Conservation (phyloP, 2,329 filamentous ascomycete genomes). For the Phyllachora maydis region DNA sequence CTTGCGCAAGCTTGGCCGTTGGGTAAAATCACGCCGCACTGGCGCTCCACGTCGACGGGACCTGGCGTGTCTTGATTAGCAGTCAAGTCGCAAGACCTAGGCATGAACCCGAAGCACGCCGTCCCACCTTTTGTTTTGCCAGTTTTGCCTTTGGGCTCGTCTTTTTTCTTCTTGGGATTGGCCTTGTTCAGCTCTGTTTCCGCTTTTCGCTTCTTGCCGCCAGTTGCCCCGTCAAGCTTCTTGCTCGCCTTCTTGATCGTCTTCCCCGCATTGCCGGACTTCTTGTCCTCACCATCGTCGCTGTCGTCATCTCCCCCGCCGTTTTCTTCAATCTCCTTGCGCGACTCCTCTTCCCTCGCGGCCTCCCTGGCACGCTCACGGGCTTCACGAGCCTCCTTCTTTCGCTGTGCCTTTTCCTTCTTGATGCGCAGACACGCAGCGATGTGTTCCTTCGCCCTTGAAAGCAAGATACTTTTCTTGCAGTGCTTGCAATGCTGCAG, state of each 20-base stretch:
- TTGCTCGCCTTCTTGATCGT: constrained; percentile 43
- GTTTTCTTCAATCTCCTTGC: constrained; percentile 20
- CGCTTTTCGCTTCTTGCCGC: constrained; percentile 60
- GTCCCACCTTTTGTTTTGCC: constrained; percentile 55
- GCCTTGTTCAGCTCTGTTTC: constrained; percentile 63
- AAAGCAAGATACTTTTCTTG: constrained; percentile 68
- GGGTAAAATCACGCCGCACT: constrained; percentile 72
- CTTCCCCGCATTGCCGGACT: too few species aligned
- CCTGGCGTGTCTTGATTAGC: constrained; percentile 18
- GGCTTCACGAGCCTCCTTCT: constrained; percentile 55
- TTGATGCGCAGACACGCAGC: constrained; percentile 69
- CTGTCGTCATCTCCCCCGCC: constrained; percentile 22
- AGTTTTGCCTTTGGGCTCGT: constrained; percentile 76
- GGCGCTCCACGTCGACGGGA: constrained; percentile 81
- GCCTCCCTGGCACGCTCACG: constrained; percentile 43
- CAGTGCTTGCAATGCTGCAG: constrained; percentile 83
- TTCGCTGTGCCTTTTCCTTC: constrained; percentile 58
- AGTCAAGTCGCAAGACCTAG: too few species aligned
- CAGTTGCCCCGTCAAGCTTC: constrained; percentile 32
- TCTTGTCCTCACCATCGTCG: constrained; percentile 22
- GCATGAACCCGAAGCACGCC: too few species aligned
- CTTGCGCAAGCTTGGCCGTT: constrained; percentile 77
- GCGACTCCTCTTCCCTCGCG: constrained; percentile 33
- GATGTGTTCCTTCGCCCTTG: constrained; percentile 59
- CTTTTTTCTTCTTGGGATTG: constrained; percentile 88